Evolutionary conservation across 805 yeast species (phyloP).

Genomic region (Ogataea henricii): DNA sequence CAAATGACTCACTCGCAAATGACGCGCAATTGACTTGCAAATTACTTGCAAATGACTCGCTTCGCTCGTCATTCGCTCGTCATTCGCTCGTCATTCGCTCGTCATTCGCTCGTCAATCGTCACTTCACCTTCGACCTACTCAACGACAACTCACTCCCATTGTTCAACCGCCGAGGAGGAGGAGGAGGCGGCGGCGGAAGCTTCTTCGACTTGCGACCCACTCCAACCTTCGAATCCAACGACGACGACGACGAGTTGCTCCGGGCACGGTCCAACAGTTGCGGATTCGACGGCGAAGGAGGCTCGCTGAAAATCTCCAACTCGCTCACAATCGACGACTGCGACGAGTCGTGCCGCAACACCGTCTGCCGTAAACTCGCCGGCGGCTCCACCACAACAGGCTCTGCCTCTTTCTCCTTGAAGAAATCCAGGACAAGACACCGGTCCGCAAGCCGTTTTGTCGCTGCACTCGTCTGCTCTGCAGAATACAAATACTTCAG

Average conservation of each 20-base stretch:
- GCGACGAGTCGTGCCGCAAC: slow-evolving; percentile 16
- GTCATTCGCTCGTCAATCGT: slow-evolving; percentile 1
- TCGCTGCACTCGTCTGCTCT: slow-evolving; percentile 39
- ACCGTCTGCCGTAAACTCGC: slow-evolving; percentile 4
- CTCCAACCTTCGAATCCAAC: slow-evolving; percentile 14
- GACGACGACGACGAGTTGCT: slow-evolving; percentile 21
- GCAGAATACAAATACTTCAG: slow-evolving; percentile 48
- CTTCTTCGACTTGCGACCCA: slow-evolving; percentile 10
- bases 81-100: neutral
- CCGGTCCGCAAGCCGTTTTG: slow-evolving; percentile 43
- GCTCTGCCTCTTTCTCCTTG: slow-evolving; percentile 3
- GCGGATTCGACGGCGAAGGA: slow-evolving; percentile 7
- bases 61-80: neutral
- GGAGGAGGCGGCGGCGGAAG: slow-evolving; percentile 31
- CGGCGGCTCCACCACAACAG: neutral
- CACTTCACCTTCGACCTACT: slow-evolving; percentile 21
- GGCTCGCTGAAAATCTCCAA: slow-evolving; percentile 17
- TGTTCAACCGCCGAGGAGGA: slow-evolving; percentile 20
- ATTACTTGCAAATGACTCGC: neutral
- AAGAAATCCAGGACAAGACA: slow-evolving; percentile 34
- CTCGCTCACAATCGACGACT: slow-evolving; percentile 20
- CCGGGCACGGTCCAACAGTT: slow-evolving; percentile 9
- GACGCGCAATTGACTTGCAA: neutral
- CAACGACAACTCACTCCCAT: slow-evolving; percentile 21
- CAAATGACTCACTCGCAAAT: neutral